Evolutionary conservation across 2,329 filamentous ascomycete genomes (phyloP).

Genomic region (Aureobasidium sp.): DNA sequence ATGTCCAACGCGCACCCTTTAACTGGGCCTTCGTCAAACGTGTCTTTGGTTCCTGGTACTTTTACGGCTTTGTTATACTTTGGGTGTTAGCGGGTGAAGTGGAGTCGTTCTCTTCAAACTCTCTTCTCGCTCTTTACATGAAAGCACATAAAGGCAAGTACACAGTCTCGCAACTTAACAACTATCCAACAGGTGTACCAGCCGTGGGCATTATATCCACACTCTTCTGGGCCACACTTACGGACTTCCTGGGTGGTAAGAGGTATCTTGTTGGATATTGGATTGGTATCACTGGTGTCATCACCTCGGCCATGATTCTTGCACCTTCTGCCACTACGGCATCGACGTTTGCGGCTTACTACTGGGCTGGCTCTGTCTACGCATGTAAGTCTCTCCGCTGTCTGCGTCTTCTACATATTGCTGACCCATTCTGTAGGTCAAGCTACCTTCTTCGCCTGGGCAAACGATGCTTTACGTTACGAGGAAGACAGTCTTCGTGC

Average conservation of each 20-base stretch:
- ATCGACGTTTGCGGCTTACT: constrained; percentile 57
- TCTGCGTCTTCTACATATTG: not conserved
- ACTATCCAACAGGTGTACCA: constrained; percentile 45
- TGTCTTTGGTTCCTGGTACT: constrained; percentile 53
- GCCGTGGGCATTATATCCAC: constrained; percentile 48
- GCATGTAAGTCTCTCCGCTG: constrained; percentile 38
- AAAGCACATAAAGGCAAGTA: constrained; percentile 37
- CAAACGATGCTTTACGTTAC: constrained; percentile 59
- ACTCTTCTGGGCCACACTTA: constrained; percentile 60
- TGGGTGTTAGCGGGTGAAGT: constrained; percentile 66
- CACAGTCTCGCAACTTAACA: constrained; percentile 42
- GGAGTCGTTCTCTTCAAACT: constrained; percentile 61
- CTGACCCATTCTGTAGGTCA: constrained; percentile 31
- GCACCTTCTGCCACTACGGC: constrained; percentile 43
- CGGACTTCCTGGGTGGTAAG: constrained; percentile 55
- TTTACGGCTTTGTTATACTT: constrained; percentile 57
- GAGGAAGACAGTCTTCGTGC: constrained; percentile 56
- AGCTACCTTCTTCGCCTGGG: constrained; percentile 68
- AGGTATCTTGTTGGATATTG: constrained; percentile 60
- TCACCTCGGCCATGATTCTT: constrained; percentile 55
- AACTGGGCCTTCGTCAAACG: constrained; percentile 44
- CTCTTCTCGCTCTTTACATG: constrained; percentile 46
- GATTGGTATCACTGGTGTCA: constrained; percentile 56
- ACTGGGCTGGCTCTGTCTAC: constrained; percentile 62
- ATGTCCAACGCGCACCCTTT: constrained; percentile 37